A percentile compares a stretch with the other conserved stretches of the same genome.
These are phyloP conservation scores for Rhizoclosmatium globosum DNA, from an alignment of 192 early-diverging fungal genomes.

Conservation along the genomic window DNA sequence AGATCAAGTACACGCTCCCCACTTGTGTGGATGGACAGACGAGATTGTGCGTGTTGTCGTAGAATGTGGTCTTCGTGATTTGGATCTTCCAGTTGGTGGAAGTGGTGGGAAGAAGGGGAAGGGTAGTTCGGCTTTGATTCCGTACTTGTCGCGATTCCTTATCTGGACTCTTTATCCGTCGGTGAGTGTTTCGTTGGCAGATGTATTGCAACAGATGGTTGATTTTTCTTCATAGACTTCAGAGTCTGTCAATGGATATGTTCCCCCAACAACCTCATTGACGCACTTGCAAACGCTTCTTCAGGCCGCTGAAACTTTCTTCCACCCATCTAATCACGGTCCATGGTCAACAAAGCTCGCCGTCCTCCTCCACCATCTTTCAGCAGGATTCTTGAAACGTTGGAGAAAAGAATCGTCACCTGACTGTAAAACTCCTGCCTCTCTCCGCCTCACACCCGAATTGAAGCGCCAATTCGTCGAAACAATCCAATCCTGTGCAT, in stretches of 20 bases:
- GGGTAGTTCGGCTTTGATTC: neutral
- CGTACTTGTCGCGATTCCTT: conserved; percentile 75
- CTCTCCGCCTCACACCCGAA: conserved; percentile 64
- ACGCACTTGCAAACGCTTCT: conserved; percentile 77
- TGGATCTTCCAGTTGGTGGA: conserved; percentile 50
- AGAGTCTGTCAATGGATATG: conserved; percentile 8
- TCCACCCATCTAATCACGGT: conserved; percentile 93
- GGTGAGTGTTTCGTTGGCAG: neutral
- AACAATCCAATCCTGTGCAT: conserved; percentile 65
- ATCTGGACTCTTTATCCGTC: conserved; percentile 78
- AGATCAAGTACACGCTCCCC: conserved; percentile 37
- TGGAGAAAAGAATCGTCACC: conserved; percentile 53
- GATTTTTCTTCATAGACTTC: no score
- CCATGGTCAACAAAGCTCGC: conserved; percentile 81
- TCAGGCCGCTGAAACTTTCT: conserved; percentile 87
- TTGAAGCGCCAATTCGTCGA: conserved; percentile 69
- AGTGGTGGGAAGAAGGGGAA: neutral
- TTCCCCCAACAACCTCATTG: conserved; percentile 55
- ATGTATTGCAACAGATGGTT: no score
- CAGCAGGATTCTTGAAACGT: conserved; percentile 74
- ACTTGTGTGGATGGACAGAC: conserved; percentile 64
- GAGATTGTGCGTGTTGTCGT: conserved; percentile 69
- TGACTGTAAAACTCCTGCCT: conserved; percentile 70
- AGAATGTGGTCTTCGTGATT: conserved; percentile 50
- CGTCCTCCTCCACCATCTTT: conserved; percentile 72